A percentile compares a stretch with the other conserved stretches of the same genome.
These are phyloP conservation scores for Porogramme epimiltina DNA, from an alignment of 1,284 basidiomycete genomes.

Conservation along the genomic window DNA sequence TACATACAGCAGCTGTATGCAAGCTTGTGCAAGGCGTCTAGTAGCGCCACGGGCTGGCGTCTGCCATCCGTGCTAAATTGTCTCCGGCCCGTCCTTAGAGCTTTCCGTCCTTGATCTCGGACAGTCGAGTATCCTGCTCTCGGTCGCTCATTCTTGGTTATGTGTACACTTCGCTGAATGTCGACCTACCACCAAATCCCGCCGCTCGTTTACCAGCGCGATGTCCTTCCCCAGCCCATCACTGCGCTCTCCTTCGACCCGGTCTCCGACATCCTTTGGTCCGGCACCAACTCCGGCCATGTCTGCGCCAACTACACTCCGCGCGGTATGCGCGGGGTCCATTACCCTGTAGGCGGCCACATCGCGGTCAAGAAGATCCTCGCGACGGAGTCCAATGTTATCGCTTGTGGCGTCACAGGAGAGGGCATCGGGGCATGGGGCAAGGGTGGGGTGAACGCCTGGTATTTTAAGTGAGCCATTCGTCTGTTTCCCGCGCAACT, in stretches of 20 bases:
- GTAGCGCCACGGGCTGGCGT: too few species aligned
- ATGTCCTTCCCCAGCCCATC: conserved; percentile 53
- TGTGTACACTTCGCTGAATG: too few species aligned
- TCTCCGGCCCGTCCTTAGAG: too few species aligned
- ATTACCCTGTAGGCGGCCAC: conserved; percentile 71
- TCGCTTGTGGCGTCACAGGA: conserved; percentile 58
- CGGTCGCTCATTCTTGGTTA: too few species aligned
- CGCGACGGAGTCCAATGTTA: conserved; percentile 76
- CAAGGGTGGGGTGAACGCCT: conserved; percentile 82
- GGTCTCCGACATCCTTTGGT: conserved; percentile 88
- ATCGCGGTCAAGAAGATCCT: conserved; percentile 71
- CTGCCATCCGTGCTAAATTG: too few species aligned
- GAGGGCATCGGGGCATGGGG: conserved; percentile 73
- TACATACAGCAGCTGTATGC: not conserved
- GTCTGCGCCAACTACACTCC: conserved; percentile 76
- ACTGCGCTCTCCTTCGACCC: conserved; percentile 88
- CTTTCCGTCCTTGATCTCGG: too few species aligned
- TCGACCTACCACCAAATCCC: conserved; percentile 39
- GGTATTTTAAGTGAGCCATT: conserved; percentile 64
- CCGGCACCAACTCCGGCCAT: conserved; percentile 75
- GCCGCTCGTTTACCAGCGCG: conserved; percentile 39
- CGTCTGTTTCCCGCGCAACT: not conserved
- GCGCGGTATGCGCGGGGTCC: conserved; percentile 69
- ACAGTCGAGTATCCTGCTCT: too few species aligned
- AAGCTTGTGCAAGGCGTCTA: not conserved